phyloP scores from a whole-genome alignment of 108 stramenopile species.

The Pseudonitzschia delicatissima region DNA sequence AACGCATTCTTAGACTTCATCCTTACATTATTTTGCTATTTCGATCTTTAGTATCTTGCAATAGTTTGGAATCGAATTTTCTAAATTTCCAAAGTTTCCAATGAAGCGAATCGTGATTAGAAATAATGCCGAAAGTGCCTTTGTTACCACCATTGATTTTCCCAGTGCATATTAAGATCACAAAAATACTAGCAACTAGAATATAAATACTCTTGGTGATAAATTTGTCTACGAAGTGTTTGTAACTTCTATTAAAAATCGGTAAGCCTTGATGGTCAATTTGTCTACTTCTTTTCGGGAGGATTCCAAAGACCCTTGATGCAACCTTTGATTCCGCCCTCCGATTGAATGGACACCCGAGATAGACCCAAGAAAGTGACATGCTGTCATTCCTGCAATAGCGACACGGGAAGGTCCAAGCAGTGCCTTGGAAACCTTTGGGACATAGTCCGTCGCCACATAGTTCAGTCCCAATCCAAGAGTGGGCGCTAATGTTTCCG shows the following conservation, averaged over 20 bases:
- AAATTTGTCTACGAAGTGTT: too few species aligned
- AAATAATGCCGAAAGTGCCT: too few species aligned
- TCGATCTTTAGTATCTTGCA: not conserved
- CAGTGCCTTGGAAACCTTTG: constrained; percentile 73
- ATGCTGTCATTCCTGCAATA: constrained; percentile 56
- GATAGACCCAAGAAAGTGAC: constrained; percentile 65
- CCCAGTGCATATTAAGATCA: too few species aligned
- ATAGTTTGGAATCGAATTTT: not conserved
- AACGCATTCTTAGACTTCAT: not conserved
- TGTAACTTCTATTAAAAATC: too few species aligned
- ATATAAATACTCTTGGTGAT: too few species aligned
- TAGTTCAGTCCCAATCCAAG: constrained; percentile 92
- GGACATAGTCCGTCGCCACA: constrained; percentile 91
- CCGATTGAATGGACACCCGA: constrained; percentile 49
- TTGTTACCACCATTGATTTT: too few species aligned
- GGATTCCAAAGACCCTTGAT: constrained; percentile 76
- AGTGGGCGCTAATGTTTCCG: constrained; percentile 72
- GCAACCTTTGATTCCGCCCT: constrained; percentile 76
- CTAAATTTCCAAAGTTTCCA: too few species aligned
- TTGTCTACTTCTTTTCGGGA: constrained; percentile 6
- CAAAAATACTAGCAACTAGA: too few species aligned
- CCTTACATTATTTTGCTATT: not conserved
- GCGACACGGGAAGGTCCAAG: constrained; percentile 71
- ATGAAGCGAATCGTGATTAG: too few species aligned
- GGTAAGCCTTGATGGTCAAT: not conserved